Base-by-base conservation (phyloP, 2,329 filamentous ascomycete species). In the Ampelomyces quisqualis region DNA sequence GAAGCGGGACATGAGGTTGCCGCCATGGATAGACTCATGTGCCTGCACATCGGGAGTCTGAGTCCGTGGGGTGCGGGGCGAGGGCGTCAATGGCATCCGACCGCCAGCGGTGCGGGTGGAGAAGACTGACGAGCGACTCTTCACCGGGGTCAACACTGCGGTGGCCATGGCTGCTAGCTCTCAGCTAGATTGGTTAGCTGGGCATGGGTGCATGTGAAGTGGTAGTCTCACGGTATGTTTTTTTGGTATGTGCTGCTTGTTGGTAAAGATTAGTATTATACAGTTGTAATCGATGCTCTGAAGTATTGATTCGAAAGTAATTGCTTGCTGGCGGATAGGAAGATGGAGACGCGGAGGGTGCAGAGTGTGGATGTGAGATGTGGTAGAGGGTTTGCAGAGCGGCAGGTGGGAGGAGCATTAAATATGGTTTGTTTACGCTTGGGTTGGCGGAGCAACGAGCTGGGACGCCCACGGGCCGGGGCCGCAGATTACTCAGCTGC, bases 81-180 rank as follows among this genome's bases (percentile, higher is more conserved):
- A 97, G 21, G 93, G 91, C 3, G 91, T 96, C 66, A 98, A 76
- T 58, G 93, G 90, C 78, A 95, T 90, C 49, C 93, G 88, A 68
- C 90, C 90, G 73, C 91, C 90, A 70, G 90, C 93, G 68, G 90
- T 93, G 69, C 90, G 90, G 57, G 88, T 82, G 57, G 86, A 90
- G 77, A 97, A 96, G 62, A 96, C 80, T 45, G 90, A 89, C 73
- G 86, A 84, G 72, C 95, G 91, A 79, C 88, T 93, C 80, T 96
- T 97, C 68, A 93, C 78, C 46, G 93, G 93, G 47, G 93, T 97
- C 62, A 89, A 87, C 71, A 96, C 82, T 67, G 81, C 76, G 70
- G 80, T 74, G 70, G 91, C 89, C 91, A 97, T 97, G 66, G 64
- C 69, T 67, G 64, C 61, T 56, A 30, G 19, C 38, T 53, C 46